A percentile compares a stretch with the other conserved stretches of the same genome.
Conservation (phyloP, 176 grass and related monocot species). For the Cymbopogon citratus region DNA sequence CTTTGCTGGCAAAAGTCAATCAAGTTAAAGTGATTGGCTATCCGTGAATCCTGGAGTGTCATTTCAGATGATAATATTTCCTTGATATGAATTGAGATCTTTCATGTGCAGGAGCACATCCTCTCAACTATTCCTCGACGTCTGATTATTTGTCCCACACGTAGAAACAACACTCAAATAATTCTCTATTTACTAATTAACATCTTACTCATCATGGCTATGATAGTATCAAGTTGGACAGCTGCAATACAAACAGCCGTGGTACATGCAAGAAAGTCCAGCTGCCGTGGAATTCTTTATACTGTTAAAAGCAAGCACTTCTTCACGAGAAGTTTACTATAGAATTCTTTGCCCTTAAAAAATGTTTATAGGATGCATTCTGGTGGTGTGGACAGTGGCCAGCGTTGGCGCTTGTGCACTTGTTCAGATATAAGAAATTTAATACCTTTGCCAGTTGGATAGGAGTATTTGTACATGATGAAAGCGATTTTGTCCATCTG, state of each 20-base stretch:
- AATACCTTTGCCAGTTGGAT: constrained; percentile 32
- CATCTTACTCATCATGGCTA: neutral
- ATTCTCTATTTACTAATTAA: neutral
- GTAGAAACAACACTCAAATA: neutral
- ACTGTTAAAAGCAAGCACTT: constrained; percentile 3
- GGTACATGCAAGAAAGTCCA: constrained; percentile 17
- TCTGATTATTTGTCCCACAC: neutral
- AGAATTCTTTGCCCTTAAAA: neutral
- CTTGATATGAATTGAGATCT: neutral
- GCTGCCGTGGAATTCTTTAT: neutral
- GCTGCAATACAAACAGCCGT: constrained; percentile 16
- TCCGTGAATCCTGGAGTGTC: constrained; percentile 6
- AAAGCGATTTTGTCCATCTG: constrained; percentile 20
- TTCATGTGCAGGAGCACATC: neutral
- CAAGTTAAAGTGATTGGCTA: neutral
- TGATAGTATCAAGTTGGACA: constrained; percentile 24
- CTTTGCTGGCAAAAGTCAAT: neutral
- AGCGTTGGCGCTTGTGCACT: neutral
- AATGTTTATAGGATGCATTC: constrained; percentile 11
- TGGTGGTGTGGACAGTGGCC: constrained; percentile 13
- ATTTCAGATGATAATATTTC: neutral
- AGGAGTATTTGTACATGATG: neutral
- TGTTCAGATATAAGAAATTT: neutral
- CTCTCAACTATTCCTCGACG: neutral
- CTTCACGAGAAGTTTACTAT: neutral